phyloP scores from a whole-genome alignment of 176 grass and related monocot species.

The Musa itinerans region DNA sequence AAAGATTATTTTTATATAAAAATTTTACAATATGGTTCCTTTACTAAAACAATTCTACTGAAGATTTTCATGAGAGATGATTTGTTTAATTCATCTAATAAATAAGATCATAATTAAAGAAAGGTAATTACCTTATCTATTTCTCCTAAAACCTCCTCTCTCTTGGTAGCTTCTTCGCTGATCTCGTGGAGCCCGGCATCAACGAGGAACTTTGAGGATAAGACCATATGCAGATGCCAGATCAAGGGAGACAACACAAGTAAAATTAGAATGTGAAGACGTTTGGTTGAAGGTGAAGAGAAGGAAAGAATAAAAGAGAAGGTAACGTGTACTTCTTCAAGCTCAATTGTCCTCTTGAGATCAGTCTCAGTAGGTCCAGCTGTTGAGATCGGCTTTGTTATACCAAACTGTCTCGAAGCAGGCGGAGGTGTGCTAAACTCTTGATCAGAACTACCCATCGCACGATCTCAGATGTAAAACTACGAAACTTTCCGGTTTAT shows the following conservation, averaged over 20 bases:
- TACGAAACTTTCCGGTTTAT: too few relatives aligned
- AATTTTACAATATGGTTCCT: too few relatives aligned
- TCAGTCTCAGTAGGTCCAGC: slow-evolving; percentile 53
- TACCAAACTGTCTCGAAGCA: slow-evolving; percentile 42
- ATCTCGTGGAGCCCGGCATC: slow-evolving; percentile 57
- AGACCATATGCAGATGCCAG: not conserved
- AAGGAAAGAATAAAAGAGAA: not conserved
- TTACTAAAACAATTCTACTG: too few relatives aligned
- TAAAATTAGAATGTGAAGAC: not conserved
- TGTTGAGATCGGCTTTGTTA: slow-evolving; percentile 59
- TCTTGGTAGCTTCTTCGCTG: slow-evolving; percentile 43
- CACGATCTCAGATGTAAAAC: not conserved
- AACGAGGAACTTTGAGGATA: slow-evolving; percentile 53
- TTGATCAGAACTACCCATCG: slow-evolving; percentile 32
- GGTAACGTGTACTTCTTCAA: slow-evolving; percentile 43
- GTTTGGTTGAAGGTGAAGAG: not conserved
- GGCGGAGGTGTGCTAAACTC: slow-evolving; percentile 18
- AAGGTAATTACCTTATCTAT: slow-evolving; percentile 50
- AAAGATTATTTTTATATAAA: too few relatives aligned
- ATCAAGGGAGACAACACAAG: not conserved
- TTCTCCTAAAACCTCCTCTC: slow-evolving; percentile 58
- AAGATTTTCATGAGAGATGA: not conserved
- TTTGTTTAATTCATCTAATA: not conserved
- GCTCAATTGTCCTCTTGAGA: slow-evolving; percentile 38
- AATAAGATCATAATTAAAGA: not conserved